A percentile compares a stretch with the other conserved stretches of the same genome.
phyloP scores from a whole-genome alignment of 2,329 filamentous ascomycete species.

The Onygena corvina region DNA sequence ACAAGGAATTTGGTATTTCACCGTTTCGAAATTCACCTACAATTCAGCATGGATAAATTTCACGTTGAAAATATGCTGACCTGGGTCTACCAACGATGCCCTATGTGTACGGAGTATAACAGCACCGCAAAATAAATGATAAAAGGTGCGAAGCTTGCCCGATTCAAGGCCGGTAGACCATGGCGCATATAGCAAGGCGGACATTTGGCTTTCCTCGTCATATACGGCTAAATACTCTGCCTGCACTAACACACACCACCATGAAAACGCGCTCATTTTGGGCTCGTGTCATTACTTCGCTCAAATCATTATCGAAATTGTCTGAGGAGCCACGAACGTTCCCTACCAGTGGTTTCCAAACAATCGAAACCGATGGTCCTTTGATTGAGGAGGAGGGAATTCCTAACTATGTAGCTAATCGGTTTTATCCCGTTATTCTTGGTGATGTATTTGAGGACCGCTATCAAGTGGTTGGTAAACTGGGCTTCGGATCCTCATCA shows the following conservation, averaged over 20 bases:
- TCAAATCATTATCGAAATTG: not conserved
- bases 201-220: not conserved
- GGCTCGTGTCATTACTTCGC: not conserved
- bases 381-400: conserved; percentile 21
- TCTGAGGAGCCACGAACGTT: conserved; percentile 8
- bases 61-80: no score
- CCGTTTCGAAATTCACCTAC: no score
- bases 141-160: not conserved
- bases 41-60: no score
- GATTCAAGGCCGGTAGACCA: not conserved
- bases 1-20: no score
- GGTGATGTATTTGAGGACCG: conserved; percentile 20
- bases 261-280: not conserved
- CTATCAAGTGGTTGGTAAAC: conserved; percentile 22
- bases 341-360: conserved; percentile 12
- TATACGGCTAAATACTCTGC: not conserved
- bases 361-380: conserved; percentile 12
- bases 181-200: not conserved
- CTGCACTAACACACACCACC: not conserved
- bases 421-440: conserved; percentile 21
- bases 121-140: no score
- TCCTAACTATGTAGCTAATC: conserved; percentile 17
- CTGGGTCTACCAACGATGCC: no score
- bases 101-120: no score
- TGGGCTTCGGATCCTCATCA: conserved; percentile 23